Evolutionary conservation across 495 filamentous ascomycete species (phyloP).

Genomic region (Penicillium bovifimosum): DNA sequence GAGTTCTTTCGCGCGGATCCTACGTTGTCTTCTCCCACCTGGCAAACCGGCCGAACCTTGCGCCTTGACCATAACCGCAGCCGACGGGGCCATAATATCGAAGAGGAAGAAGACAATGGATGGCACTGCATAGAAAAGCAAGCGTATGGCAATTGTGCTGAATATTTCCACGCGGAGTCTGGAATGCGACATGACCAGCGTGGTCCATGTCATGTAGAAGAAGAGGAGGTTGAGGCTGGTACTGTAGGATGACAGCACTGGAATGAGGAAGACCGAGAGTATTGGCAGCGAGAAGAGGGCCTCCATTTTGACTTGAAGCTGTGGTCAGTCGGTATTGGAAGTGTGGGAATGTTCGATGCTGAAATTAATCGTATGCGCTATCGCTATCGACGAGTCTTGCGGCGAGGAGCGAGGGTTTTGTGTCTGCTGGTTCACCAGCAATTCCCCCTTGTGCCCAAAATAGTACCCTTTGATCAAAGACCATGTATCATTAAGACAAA

Average conservation of each 20-base stretch:
- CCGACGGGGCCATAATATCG: conserved; percentile 61
- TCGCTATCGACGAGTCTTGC: neutral
- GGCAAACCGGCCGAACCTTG: conserved; percentile 62
- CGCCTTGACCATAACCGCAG: conserved; percentile 62
- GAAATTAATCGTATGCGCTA: neutral
- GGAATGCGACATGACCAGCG: conserved; percentile 69
- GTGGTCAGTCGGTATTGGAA: neutral
- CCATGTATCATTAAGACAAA: neutral
- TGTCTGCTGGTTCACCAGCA: neutral
- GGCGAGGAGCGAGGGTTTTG: neutral
- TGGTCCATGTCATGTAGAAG: conserved; percentile 88
- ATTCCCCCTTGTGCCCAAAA: neutral
- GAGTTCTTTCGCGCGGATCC: conserved; percentile 27
- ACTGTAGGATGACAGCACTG: conserved; percentile 54
- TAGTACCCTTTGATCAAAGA: neutral
- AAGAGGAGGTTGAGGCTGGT: conserved; percentile 81
- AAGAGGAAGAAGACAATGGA: conserved; percentile 69
- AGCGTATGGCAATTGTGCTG: conserved; percentile 60
- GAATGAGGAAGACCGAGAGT: conserved; percentile 57
- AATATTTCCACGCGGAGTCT: conserved; percentile 72
- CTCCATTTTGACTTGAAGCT: conserved; percentile 41
- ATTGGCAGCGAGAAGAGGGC: conserved; percentile 66
- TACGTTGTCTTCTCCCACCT: conserved; percentile 44
- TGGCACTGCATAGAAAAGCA: conserved; percentile 67
- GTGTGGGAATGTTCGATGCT: neutral